Conservation (phyloP, 257 asterid genomes). For the Rehmannia glutinosa region DNA sequence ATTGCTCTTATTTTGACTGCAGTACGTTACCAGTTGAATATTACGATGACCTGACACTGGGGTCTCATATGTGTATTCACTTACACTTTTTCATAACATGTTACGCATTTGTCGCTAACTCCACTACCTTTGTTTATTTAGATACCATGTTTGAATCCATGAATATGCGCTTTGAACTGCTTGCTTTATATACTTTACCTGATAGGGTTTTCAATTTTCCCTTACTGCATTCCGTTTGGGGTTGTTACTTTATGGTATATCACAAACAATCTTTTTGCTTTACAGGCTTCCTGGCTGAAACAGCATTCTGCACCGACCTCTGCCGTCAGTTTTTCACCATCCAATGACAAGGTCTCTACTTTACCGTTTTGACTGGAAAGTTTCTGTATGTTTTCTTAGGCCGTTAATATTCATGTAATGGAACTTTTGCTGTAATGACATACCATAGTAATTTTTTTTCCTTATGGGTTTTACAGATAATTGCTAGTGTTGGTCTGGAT, state of each 20-base stretch:
- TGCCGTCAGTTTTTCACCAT: conserved; percentile 92
- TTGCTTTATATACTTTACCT: background rate
- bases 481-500: conserved; percentile 96
- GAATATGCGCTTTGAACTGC: background rate
- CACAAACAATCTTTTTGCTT: conserved; percentile 17
- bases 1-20: background rate
- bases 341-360: conserved; percentile 84
- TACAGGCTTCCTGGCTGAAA: conserved; percentile 90
- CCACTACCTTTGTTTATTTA: background rate
- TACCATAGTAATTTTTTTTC: conserved; percentile 1
- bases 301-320: conserved; percentile 98
- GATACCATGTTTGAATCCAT: conserved; percentile 9
- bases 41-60: background rate
- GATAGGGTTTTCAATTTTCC: background rate
- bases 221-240: background rate
- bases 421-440: conserved; percentile 8
- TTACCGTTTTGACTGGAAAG: conserved; percentile 7
- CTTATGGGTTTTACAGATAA: conserved; percentile 51
- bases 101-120: background rate
- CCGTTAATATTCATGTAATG: conserved; percentile 4
- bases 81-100: background rate
- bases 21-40: background rate
- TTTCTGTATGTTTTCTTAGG: background rate
- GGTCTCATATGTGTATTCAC: background rate
- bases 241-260: background rate